phyloP scores from a whole-genome alignment of 176 grass and related monocot species.

The Bothriochloa decipiens region DNA sequence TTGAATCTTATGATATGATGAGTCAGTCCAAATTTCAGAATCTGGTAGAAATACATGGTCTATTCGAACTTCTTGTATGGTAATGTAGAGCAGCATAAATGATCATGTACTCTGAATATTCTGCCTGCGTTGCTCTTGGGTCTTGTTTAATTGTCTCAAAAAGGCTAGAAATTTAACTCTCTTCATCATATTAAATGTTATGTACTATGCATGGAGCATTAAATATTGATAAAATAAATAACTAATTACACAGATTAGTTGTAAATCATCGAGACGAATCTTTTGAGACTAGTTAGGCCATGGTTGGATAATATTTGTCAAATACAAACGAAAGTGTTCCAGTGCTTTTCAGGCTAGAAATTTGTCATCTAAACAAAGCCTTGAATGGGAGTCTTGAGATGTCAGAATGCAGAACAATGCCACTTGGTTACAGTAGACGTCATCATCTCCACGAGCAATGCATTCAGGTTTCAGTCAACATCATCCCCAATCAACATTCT shows the following conservation, averaged over 20 bases:
- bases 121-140: background rate
- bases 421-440: slow-evolving; percentile 3
- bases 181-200: too few relatives aligned
- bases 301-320: too few relatives aligned
- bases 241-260: too few relatives aligned
- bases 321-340: too few relatives aligned
- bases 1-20: background rate
- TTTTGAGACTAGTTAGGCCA: too few relatives aligned
- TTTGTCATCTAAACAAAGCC: too few relatives aligned
- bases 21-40: background rate
- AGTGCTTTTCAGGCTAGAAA: too few relatives aligned
- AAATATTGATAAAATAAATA: too few relatives aligned
- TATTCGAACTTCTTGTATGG: background rate
- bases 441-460: background rate
- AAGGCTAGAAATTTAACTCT: too few relatives aligned
- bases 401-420: background rate
- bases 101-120: background rate
- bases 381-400: background rate
- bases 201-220: too few relatives aligned
- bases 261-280: too few relatives aligned
- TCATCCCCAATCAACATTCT: slow-evolving; percentile 23
- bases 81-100: background rate
- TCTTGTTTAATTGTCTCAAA: too few relatives aligned
- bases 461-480: slow-evolving; percentile 45
- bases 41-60: background rate